These are phyloP conservation scores for Tritrichomonas foetus DNA, from an alignment of 208 protist genomes.

Conservation along the genomic window DNA sequence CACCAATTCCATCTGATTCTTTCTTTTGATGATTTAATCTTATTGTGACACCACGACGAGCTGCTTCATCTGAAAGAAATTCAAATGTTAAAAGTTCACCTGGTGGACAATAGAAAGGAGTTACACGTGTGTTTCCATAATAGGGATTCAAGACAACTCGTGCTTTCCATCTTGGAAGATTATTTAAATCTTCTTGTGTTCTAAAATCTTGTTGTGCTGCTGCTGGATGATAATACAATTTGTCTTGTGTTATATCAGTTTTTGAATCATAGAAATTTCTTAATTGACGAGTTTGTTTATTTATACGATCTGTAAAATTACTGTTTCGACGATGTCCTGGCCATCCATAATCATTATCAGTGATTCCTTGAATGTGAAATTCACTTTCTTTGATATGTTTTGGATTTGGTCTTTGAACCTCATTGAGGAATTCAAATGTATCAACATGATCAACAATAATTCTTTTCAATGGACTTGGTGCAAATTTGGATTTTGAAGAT, in stretches of 20 bases:
- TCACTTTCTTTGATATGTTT: neutral
- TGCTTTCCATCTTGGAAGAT: neutral
- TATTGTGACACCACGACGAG: neutral
- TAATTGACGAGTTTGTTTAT: neutral
- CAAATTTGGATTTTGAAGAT: too few relatives aligned
- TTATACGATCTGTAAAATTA: neutral
- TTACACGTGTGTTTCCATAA: neutral
- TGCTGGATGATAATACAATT: neutral
- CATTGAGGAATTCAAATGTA: too few relatives aligned
- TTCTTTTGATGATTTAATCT: neutral
- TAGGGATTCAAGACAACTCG: neutral
- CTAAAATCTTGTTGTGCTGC: neutral
- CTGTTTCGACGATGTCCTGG: neutral
- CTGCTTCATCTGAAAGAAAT: neutral
- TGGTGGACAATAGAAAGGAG: neutral
- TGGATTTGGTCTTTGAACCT: neutral
- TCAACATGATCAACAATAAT: too few relatives aligned
- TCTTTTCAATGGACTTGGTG: too few relatives aligned
- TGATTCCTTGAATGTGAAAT: neutral
- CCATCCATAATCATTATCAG: neutral
- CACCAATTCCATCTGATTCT: neutral
- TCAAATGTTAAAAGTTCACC: neutral
- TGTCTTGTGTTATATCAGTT: neutral
- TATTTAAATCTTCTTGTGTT: neutral
- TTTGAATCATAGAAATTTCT: neutral